Base-by-base conservation (phyloP, 2,329 filamentous ascomycete genomes). In the Aspergillus glaucus region DNA sequence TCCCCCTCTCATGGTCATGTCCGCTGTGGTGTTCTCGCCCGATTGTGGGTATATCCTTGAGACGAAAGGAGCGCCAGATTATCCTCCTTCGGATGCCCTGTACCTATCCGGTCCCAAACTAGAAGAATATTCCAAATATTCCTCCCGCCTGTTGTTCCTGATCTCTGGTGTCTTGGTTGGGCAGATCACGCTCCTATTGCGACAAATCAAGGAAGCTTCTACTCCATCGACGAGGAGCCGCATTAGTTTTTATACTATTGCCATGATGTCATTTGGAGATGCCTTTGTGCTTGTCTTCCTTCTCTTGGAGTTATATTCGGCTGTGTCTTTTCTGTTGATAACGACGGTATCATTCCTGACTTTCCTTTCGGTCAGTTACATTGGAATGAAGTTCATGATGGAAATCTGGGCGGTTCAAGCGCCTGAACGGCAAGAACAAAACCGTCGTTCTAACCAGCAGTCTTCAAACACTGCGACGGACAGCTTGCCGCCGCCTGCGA, bases 11-110 rank as follows among this genome's bases (percentile, higher is more conserved):
- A 70, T 84, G 52, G 69, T 72, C 43, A 82, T 84, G 71, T 82
- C 79, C 15, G 79, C 80, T 60, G 68, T 81, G 8, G 71, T 80
- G 8, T 84, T 84, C 60, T 85, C 81, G 14, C 82, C 82, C 2
- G 82, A 85, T 58, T 85, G 82, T 62, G 81, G 81, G n/a, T 84
- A 82, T 54, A 72, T 83, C 26, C 72, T 85, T 14, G 77, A 83
- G 58, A 81, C 79, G 4, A 80, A 81, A 62, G 79, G 79, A 1
- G 73, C 78, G 3, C 79, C 81, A 5, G 73, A 79, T 42, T 76
- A 71, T 53, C 63, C 76, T 5, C 75, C 75, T 4, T 72, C 75
- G 32, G 73, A 79, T 52, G 68, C 65, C 10, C 64, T 75, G 36
- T 80, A 83, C 60, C 65, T 84, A 8, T 61, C 66, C 2, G 82